phyloP scores from a whole-genome alignment of 768 basidiomycete genomes.

The Chalciporus chontae region DNA sequence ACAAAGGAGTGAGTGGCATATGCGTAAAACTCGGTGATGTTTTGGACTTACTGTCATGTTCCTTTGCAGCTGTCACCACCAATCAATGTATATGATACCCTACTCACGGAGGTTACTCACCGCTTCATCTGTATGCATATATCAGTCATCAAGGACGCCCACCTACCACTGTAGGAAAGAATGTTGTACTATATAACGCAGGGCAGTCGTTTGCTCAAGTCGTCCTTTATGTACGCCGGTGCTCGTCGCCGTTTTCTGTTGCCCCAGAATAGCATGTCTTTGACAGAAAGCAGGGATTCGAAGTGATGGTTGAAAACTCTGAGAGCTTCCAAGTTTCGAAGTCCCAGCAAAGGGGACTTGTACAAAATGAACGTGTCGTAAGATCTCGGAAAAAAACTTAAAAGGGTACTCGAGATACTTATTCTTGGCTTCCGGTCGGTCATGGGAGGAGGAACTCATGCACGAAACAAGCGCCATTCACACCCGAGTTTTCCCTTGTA shows the following conservation, averaged over 20 bases:
- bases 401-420: too few species aligned
- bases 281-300: neutral
- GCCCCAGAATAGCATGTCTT: neutral
- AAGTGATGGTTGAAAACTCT: neutral
- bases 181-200: slow-evolving; percentile 13
- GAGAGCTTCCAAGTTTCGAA: neutral
- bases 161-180: slow-evolving; percentile 9
- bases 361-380: neutral
- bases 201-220: neutral
- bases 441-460: too few species aligned
- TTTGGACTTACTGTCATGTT: slow-evolving; percentile 8
- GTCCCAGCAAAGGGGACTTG: too few species aligned
- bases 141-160: slow-evolving; percentile 16
- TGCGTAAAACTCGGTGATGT: neutral
- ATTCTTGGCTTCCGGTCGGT: too few species aligned
- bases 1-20: slow-evolving; percentile 25
- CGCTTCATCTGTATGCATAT: slow-evolving; percentile 30
- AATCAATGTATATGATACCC: slow-evolving; percentile 29
- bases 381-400: too few species aligned
- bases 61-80: slow-evolving; percentile 13
- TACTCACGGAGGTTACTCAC: slow-evolving; percentile 18
- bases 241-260: neutral
- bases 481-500: too few species aligned
- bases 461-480: too few species aligned
- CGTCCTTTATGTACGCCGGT: neutral